Percentiles rank a stretch among this genome's conserved stretches.
Conservation (phyloP, 169 alveolate species). For the Perkinsus marinus region DNA sequence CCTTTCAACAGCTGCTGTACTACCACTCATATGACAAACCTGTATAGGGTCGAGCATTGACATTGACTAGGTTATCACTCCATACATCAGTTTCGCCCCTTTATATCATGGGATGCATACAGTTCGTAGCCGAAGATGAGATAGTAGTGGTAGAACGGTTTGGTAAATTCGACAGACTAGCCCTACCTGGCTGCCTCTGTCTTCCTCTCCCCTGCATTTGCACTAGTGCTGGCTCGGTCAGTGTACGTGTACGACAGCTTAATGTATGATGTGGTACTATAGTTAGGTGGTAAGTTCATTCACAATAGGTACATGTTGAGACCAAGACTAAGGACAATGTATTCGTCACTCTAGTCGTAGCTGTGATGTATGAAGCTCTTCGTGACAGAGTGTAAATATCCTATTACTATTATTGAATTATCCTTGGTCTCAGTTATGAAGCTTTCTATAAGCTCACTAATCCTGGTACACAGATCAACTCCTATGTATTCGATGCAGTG, state of each 20-base stretch:
- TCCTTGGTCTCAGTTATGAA: background rate
- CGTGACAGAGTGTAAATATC: background rate
- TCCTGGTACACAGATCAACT: slow-evolving; percentile 4
- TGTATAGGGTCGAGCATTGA: too few relatives aligned
- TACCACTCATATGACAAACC: too few relatives aligned
- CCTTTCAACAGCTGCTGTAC: too few relatives aligned
- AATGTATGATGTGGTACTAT: background rate
- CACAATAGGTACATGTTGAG: slow-evolving; percentile 1
- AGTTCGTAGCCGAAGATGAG: background rate
- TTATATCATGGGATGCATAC: background rate
- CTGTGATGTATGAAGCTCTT: background rate
- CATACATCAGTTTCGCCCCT: too few relatives aligned
- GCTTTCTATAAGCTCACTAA: slow-evolving; percentile 4
- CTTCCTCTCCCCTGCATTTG: slow-evolving; percentile 7
- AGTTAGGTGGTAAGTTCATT: background rate
- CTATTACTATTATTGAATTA: background rate
- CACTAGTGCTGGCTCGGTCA: background rate
- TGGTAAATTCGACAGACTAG: slow-evolving; percentile 10
- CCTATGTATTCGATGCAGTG: slow-evolving; percentile 21
- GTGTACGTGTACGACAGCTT: background rate
- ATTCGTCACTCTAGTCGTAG: slow-evolving; percentile 4
- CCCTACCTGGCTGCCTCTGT: slow-evolving; percentile 12
- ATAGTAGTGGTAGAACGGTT: slow-evolving; percentile 1
- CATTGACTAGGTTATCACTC: too few relatives aligned
- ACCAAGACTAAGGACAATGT: slow-evolving; percentile 25